phyloP scores from a whole-genome alignment of 225 moss, liverwort and hornwort species.

The Bryoerythrophyllum caledonicum region DNA sequence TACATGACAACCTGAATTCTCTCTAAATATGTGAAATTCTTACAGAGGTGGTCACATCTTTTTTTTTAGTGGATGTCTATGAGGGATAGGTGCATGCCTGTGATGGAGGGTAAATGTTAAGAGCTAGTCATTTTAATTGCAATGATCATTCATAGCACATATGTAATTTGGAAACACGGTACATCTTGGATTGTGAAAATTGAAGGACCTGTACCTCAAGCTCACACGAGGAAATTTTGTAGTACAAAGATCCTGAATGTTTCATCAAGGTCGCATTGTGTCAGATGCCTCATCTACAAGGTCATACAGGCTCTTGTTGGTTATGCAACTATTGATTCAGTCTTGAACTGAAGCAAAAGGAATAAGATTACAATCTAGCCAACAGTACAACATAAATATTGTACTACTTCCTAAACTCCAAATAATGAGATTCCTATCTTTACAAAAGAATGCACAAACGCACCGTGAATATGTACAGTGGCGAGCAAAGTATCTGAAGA shows the following conservation, averaged over 20 bases:
- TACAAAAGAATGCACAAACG: conserved; percentile 94
- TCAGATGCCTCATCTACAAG: no score
- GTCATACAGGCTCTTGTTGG: neutral
- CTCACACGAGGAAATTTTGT: neutral
- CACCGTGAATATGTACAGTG: conserved; percentile 85
- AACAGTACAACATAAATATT: neutral
- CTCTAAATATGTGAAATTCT: no score
- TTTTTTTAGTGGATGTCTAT: no score
- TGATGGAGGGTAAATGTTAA: no score
- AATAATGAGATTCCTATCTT: conserved; percentile 90
- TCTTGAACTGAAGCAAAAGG: conserved; percentile 10
- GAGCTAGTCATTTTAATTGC: no score
- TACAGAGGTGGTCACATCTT: no score
- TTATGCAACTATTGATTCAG: neutral
- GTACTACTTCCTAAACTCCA: conserved; percentile 53
- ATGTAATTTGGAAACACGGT: neutral
- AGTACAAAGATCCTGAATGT: neutral
- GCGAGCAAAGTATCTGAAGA: no score
- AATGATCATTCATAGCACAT: no score
- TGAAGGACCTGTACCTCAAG: neutral
- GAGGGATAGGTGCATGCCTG: no score
- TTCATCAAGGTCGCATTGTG: neutral
- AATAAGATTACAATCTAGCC: neutral
- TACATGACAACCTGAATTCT: no score
- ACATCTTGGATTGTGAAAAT: neutral